Percentiles rank a stretch among this genome's conserved stretches.
These are phyloP conservation scores for Xylariaceae sp. DNA, from an alignment of 2,329 filamentous ascomycete species.

Conservation along the genomic window DNA sequence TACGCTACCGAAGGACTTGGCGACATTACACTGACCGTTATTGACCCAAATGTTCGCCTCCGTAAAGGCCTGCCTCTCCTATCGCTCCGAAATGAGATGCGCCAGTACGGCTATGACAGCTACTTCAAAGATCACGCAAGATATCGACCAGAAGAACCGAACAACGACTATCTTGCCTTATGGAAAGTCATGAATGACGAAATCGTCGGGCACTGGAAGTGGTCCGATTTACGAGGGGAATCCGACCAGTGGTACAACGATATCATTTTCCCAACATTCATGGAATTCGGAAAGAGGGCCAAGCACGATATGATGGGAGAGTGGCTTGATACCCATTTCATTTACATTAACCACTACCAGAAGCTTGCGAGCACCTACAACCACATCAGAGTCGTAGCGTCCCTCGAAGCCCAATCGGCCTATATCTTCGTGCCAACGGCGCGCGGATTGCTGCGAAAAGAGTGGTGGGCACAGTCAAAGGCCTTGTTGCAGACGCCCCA, in stretches of 20 bases:
- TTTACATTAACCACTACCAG: too few species aligned
- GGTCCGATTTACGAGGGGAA: neutral
- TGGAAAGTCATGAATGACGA: conserved; percentile 3
- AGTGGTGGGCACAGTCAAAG: too few species aligned
- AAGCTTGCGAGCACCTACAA: too few species aligned
- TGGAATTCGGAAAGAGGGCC: neutral
- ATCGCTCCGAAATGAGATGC: neutral
- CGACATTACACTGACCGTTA: neutral
- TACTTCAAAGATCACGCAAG: neutral
- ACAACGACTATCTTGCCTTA: neutral
- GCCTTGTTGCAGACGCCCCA: too few species aligned
- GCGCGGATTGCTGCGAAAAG: too few species aligned
- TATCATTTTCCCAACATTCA: conserved; percentile 1
- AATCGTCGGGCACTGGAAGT: conserved; percentile 1
- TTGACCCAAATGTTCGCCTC: neutral
- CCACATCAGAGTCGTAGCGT: too few species aligned
- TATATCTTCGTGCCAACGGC: too few species aligned
- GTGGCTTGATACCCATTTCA: too few species aligned
- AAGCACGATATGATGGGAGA: too few species aligned
- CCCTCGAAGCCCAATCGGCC: too few species aligned
- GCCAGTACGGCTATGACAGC: neutral
- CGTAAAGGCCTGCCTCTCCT: neutral
- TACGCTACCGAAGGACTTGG: neutral
- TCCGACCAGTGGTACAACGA: conserved; percentile 1
- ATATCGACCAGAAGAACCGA: neutral